phyloP scores from a whole-genome alignment of 2,329 filamentous ascomycete species.

The Colletotrichum abscissum region DNA sequence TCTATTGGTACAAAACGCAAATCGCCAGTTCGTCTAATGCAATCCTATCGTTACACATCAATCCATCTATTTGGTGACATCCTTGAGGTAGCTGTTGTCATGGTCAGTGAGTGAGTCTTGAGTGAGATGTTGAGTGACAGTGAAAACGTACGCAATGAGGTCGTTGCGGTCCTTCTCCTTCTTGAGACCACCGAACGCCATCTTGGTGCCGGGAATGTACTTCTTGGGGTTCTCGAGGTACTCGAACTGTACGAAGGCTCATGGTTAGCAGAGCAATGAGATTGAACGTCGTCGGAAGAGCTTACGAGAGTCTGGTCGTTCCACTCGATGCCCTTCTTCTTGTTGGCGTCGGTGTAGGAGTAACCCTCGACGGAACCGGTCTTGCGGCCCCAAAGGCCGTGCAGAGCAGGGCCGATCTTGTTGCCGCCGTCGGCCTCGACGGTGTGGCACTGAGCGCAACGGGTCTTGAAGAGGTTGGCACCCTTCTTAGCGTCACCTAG shows the following conservation, averaged over 20 bases:
- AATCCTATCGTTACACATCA: constrained; percentile 36
- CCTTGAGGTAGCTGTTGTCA: constrained; percentile 71
- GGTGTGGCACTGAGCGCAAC: constrained; percentile 99
- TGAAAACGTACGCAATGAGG: constrained; percentile 87
- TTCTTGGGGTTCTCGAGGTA: constrained; percentile 99
- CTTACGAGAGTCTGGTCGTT: constrained; percentile 84
- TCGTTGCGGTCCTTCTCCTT: constrained; percentile 99
- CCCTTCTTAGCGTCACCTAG: constrained; percentile 94
- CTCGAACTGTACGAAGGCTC: constrained; percentile 71
- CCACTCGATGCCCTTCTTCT: constrained; percentile 94
- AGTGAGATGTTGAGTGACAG: background rate
- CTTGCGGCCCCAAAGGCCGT: constrained; percentile 98
- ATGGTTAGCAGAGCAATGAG: constrained; percentile 33
- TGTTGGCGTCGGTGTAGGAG: constrained; percentile 99
- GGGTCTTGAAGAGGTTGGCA: constrained; percentile 98
- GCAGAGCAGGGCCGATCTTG: constrained; percentile 97
- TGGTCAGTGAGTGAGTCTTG: constrained; percentile 39
- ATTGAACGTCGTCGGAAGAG: constrained; percentile 26
- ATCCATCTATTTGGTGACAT: constrained; percentile 73
- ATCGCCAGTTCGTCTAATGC: constrained; percentile 44
- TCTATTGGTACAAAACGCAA: constrained; percentile 43
- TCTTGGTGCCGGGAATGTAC: constrained; percentile 99
- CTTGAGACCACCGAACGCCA: constrained; percentile 99
- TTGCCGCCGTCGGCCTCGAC: constrained; percentile 89
- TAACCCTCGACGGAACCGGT: constrained; percentile 91